Base-by-base conservation (phyloP, 2,329 filamentous ascomycete genomes). In the Aureobasidium sp. region DNA sequence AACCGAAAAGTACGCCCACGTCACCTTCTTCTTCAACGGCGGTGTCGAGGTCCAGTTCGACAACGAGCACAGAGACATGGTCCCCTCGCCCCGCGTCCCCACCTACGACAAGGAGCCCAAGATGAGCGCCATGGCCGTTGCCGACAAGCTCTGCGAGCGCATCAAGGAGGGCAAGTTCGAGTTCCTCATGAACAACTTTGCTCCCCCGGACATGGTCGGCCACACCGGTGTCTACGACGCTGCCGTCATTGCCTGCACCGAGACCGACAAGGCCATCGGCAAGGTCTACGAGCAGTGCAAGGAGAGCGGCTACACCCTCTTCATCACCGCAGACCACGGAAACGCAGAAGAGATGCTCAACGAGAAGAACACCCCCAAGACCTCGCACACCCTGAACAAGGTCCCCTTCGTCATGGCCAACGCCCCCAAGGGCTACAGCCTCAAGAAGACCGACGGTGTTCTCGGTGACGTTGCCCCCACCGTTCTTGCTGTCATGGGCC, bases 171-270 rank as follows among this genome's bases (percentile, higher is more conserved):
- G 87, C 71, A 85, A 89, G 72, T 96, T 92, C 77, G 91, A 94
- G 71, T 97, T 99, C 72, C 81, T 99, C 75, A 99, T 99, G 94
- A 96, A 97, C 86, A 99, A 99, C 85, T 97, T 99, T 77, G 94
- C 94, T 43, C 94, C 94, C 43, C 94, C 94, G 19, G 94, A 99
- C 78, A 99, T 99, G 94, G 94, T 99, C 66, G 94, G 94, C 67
- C 94, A 99, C 80, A 99, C 94, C 11, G 94, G 94, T 72, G 91
- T 96, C 63, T 97, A 97, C 77, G 87, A 97, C 69, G 93, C 94
- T 31, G 94, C 94, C 61, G 86, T 99, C 64, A 73, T 94, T 70
- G 94, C 86, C 68, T 87, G 88, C 67, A 81, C 86, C 67, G 86
- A 93, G 66, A 99, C 94, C 13, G 94, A 99, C 75, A 89, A 88